Percentiles rank a stretch among this genome's conserved stretches.
Conservation (phyloP, 1,139 yeast genomes). For the Nakaseomyces uthaithaninus region DNA sequence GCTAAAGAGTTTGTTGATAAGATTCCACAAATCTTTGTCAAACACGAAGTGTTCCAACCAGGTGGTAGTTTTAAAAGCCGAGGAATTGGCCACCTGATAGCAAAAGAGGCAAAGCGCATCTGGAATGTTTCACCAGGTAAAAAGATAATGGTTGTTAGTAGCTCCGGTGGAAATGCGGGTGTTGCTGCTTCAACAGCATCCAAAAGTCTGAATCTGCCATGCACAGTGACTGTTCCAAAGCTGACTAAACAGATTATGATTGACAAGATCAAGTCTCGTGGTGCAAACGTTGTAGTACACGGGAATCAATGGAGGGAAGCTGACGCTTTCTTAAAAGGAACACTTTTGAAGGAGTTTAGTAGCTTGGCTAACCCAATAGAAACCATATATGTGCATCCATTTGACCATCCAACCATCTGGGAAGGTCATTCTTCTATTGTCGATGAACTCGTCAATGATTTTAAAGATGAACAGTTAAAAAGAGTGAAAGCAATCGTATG, state of each 20-base stretch:
- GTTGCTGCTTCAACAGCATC: conserved; percentile 61
- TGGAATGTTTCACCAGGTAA: conserved; percentile 13
- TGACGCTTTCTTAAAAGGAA: conserved; percentile 40
- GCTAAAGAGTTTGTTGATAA: background rate
- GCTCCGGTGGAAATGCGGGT: conserved; percentile 73
- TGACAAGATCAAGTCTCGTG: conserved; percentile 35
- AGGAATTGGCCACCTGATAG: conserved; percentile 48
- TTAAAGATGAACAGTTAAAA: conserved; percentile 21
- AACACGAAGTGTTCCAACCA: conserved; percentile 57
- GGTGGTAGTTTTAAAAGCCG: conserved; percentile 62
- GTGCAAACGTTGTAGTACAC: conserved; percentile 44
- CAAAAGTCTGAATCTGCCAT: conserved; percentile 36
- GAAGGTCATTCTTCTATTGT: conserved; percentile 53
- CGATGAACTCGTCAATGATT: conserved; percentile 45
- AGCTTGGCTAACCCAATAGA: conserved; percentile 12
- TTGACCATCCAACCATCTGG: conserved; percentile 56
- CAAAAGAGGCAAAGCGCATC: conserved; percentile 21
- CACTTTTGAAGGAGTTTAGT: conserved; percentile 32
- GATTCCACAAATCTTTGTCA: conserved; percentile 29
- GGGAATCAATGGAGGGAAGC: conserved; percentile 59
- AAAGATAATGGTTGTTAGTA: conserved; percentile 44
- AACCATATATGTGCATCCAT: conserved; percentile 54
- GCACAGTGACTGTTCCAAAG: conserved; percentile 57
- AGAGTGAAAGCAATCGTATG: conserved; percentile 50
- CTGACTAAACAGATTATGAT: conserved; percentile 36